Evolutionary conservation across 2,329 filamentous ascomycete genomes (phyloP).

Genomic region (Fusarium sp.): DNA sequence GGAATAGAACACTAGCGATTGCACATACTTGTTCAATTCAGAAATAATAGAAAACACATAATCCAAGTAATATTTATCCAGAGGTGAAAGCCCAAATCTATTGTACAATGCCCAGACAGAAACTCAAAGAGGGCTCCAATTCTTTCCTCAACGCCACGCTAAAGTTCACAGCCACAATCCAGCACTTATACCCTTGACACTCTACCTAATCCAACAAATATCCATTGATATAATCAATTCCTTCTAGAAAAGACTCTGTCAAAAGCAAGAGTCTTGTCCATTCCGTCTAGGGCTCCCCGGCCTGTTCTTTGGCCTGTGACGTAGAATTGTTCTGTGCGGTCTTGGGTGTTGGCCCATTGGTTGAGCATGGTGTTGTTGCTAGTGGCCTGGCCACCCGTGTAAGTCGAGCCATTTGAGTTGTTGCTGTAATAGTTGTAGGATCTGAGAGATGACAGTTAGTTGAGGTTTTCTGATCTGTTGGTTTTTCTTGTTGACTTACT

Average conservation of each 20-base stretch:
- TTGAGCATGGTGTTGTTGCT: conserved; percentile 8
- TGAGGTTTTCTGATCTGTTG: background rate
- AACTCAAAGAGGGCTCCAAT: background rate
- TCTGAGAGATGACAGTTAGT: conserved; percentile 12
- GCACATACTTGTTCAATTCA: background rate
- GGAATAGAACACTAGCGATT: background rate
- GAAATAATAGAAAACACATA: background rate
- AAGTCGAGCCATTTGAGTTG: conserved; percentile 19
- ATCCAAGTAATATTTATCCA: background rate
- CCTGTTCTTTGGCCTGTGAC: conserved; percentile 25
- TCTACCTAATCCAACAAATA: background rate
- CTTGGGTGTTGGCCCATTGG: conserved; percentile 17
- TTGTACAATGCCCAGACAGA: conserved; percentile 19
- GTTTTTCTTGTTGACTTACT: conserved; percentile 8
- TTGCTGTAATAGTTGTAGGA: conserved; percentile 7
- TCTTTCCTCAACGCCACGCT: conserved; percentile 31
- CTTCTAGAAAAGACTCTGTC: conserved; percentile 4
- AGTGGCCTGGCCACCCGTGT: conserved; percentile 25
- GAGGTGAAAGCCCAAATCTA: background rate
- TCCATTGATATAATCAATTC: background rate
- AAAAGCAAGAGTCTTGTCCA: conserved; percentile 22
- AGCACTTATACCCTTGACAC: background rate
- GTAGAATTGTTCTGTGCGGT: conserved; percentile 25
- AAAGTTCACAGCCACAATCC: conserved; percentile 17
- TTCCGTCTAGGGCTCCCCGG: conserved; percentile 8